A percentile compares a stretch with the other conserved stretches of the same genome.
Evolutionary conservation across 140 eudicot genomes (phyloP).

Genomic region (Erigeron philadelphicus): DNA sequence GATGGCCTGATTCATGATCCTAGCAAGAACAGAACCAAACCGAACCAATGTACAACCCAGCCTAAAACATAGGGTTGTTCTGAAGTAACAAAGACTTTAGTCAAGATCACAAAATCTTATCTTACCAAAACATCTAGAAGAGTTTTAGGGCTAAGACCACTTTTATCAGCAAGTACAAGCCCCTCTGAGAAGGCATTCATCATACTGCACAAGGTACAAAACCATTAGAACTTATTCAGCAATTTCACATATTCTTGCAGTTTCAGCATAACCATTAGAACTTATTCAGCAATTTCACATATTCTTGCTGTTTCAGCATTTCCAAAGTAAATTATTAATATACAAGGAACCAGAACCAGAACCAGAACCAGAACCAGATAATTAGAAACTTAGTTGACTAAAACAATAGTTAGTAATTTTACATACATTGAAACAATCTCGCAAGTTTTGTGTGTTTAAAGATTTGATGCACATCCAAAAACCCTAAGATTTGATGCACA

Average conservation of each 20-base stretch:
- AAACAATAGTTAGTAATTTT: neutral
- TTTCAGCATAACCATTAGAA: slow-evolving; percentile 3
- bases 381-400: slow-evolving; percentile 1
- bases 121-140: slow-evolving; percentile 92
- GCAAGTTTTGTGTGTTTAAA: neutral
- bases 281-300: neutral
- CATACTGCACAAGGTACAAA: slow-evolving; percentile 56
- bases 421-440: neutral
- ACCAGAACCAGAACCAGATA: slow-evolving; percentile 10
- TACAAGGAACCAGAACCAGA: neutral
- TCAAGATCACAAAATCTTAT: neutral
- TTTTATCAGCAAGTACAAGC: slow-evolving; percentile 81
- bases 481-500: neutral
- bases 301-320: neutral
- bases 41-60: neutral
- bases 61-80: neutral
- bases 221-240: neutral
- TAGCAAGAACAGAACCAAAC: slow-evolving; percentile 4
- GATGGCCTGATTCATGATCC: neutral
- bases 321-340: neutral
- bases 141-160: slow-evolving; percentile 74
- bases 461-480: neutral
- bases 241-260: neutral
- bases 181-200: slow-evolving; percentile 98
- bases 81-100: neutral